Evolutionary conservation across 768 basidiomycete species (phyloP).

Genomic region (Tulasnella sp.): DNA sequence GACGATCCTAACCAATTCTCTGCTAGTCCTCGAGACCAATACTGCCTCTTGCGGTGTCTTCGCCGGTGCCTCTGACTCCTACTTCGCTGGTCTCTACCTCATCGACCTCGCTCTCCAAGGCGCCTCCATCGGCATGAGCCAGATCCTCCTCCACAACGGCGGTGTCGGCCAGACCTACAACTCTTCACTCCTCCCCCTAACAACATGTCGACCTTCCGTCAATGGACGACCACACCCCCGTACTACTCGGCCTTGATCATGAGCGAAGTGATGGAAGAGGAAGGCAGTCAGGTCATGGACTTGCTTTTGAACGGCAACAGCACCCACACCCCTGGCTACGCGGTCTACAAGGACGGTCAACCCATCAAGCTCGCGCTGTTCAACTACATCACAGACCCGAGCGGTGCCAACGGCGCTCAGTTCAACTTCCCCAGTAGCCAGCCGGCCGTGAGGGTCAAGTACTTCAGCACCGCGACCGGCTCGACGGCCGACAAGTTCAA

Average conservation of each 20-base stretch:
- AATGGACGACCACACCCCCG: slow-evolving; percentile 75
- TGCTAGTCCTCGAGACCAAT: slow-evolving; percentile 49
- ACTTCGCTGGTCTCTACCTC: slow-evolving; percentile 64
- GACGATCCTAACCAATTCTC: slow-evolving; percentile 22
- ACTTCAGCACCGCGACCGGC: slow-evolving; percentile 25
- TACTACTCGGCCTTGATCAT: slow-evolving; percentile 75
- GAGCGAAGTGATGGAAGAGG: slow-evolving; percentile 69
- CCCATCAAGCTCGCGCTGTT: slow-evolving; percentile 43
- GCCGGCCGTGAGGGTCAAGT: slow-evolving; percentile 31
- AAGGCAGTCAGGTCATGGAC: slow-evolving; percentile 68
- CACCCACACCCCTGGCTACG: slow-evolving; percentile 64
- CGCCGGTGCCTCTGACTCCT: slow-evolving; percentile 60
- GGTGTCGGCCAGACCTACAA: slow-evolving; percentile 54
- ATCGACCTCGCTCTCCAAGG: slow-evolving; percentile 64
- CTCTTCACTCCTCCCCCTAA: slow-evolving; percentile 53
- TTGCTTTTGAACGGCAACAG: slow-evolving; percentile 57
- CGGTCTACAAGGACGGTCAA: slow-evolving; percentile 70
- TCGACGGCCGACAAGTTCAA: slow-evolving; percentile 32
- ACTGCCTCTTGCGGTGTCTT: slow-evolving; percentile 60
- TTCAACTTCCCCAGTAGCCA: slow-evolving; percentile 7
- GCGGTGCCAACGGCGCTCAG: slow-evolving; percentile 1
- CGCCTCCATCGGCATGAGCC: slow-evolving; percentile 55
- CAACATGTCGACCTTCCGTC: slow-evolving; percentile 59
- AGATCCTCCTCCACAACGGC: slow-evolving; percentile 50
- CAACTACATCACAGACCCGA: slow-evolving; percentile 31